Percentiles rank a stretch among this genome's conserved stretches.
Evolutionary conservation across 306 rosid species (phyloP).

Genomic region (Herpetospermum pedunculosum): DNA sequence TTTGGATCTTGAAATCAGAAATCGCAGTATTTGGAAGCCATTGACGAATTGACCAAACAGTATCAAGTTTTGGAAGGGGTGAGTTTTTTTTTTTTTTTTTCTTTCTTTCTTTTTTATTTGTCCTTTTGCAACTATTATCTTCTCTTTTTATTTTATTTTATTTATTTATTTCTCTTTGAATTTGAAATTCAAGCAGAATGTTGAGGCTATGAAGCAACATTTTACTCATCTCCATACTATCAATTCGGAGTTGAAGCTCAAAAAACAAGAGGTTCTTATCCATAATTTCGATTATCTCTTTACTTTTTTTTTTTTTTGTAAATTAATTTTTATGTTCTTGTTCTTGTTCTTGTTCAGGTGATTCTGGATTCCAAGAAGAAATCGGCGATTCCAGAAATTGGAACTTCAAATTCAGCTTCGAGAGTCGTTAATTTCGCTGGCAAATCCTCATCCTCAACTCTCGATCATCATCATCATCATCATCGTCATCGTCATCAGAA

Average conservation of each 20-base stretch:
- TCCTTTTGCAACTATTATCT: neutral
- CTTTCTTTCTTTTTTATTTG: neutral
- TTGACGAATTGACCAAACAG: constrained; percentile 15
- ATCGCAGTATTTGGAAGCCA: constrained; percentile 20
- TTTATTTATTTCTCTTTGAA: neutral
- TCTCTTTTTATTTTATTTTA: neutral
- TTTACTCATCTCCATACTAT: constrained; percentile 8
- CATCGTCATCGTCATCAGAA: neutral
- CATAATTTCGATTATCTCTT: neutral
- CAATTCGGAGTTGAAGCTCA: constrained; percentile 32
- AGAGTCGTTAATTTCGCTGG: neutral
- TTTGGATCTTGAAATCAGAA: constrained; percentile 23
- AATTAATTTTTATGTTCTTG: neutral
- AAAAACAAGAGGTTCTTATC: constrained; percentile 24
- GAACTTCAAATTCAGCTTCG: neutral
- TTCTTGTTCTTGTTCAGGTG: constrained; percentile 1
- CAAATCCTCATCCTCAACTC: neutral
- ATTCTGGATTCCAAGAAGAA: neutral
- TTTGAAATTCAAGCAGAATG: constrained; percentile 26
- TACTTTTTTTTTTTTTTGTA: neutral
- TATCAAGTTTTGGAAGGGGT: constrained; percentile 23
- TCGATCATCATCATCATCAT: neutral
- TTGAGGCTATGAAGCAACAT: constrained; percentile 21
- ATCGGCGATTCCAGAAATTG: neutral
- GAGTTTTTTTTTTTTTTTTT: neutral